Evolutionary conservation across 768 basidiomycete genomes (phyloP), one percentile per base, ranked within the genome.

Genomic region (Kondoa malvinella): DNA sequence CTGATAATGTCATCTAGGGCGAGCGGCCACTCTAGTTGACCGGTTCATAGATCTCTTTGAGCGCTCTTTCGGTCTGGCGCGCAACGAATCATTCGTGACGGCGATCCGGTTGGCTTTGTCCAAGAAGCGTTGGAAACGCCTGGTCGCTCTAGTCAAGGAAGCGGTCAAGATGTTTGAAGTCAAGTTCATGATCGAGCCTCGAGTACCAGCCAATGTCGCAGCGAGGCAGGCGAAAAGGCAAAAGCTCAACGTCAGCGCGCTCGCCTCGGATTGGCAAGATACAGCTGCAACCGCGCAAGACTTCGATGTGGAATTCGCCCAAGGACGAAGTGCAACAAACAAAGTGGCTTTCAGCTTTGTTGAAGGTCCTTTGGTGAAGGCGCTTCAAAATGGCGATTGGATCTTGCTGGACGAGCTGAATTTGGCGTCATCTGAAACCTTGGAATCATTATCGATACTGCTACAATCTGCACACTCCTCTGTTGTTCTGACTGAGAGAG

Each of bases 331-430:
- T 3, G 66, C 59, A 59, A 65, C 67, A 27, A 86, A 88, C 30
- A 92, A 88, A 75, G 87, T 95, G 74, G 88, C 92, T 0, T 97
- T 97, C 74, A 85, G 85, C 8, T 97, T 96, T 73, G 86, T 97
- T 1, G 95, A 99, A 75, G 95, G 94, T 0, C 92, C 95, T 15
- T 79, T 99, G n/a, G 84, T 95, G 27, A 88, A 86, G 72, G 95
- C 95, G 1, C 77, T 99, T 67, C 82, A 87, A 31, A 82, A 81
- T 59, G 95, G 95, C 3, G 84, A 94, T 75, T 99, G 95, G 95
- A 82, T 97, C 40, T 80, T 99, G 26, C 84, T 99, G 3, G 95
- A 99, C 72, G 95, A 97, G 77, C 86, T 97, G 75, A 99, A 99
- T 74, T 80, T 99, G 29, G 92, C 94, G 1, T 90, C 87, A 68